Evolutionary conservation across 2,329 filamentous ascomycete genomes (phyloP).

Genomic region (Cryphonectria carpinicola): DNA sequence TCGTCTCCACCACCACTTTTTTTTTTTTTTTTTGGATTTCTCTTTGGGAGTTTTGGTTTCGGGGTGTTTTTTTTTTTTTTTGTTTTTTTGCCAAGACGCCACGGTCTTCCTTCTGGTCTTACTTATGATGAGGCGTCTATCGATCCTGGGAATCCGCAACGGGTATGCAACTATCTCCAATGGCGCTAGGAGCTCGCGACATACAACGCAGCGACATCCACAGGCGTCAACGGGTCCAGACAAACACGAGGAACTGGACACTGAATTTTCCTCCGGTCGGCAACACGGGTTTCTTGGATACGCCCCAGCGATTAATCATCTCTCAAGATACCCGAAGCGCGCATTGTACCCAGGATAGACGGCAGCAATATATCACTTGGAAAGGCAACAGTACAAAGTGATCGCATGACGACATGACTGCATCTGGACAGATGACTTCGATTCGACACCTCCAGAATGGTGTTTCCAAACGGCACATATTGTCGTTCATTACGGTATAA

Average conservation of each 20-base stretch:
- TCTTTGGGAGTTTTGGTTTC: not conserved
- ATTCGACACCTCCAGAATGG: not conserved
- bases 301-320: constrained; percentile 3
- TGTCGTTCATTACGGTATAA: too few relatives aligned
- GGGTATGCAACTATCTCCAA: not conserved
- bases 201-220: not conserved
- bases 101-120: not conserved
- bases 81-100: not conserved
- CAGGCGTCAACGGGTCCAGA: constrained; percentile 8
- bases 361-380: constrained; percentile 11
- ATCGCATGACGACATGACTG: constrained; percentile 7
- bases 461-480: not conserved
- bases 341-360: constrained; percentile 23
- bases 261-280: not conserved
- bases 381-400: constrained; percentile 13
- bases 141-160: not conserved
- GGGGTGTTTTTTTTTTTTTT: not conserved
- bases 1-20: not conserved
- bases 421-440: not conserved
- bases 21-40: not conserved
- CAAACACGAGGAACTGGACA: not conserved
- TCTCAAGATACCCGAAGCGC: constrained; percentile 25
- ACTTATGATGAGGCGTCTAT: constrained; percentile 2
- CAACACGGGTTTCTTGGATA: constrained; percentile 1
- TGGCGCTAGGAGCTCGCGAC: too few relatives aligned